Evolutionary conservation across 495 filamentous ascomycete species (phyloP), one percentile per base, ranked within the genome.

Genomic region (Penicillium coffeae): DNA sequence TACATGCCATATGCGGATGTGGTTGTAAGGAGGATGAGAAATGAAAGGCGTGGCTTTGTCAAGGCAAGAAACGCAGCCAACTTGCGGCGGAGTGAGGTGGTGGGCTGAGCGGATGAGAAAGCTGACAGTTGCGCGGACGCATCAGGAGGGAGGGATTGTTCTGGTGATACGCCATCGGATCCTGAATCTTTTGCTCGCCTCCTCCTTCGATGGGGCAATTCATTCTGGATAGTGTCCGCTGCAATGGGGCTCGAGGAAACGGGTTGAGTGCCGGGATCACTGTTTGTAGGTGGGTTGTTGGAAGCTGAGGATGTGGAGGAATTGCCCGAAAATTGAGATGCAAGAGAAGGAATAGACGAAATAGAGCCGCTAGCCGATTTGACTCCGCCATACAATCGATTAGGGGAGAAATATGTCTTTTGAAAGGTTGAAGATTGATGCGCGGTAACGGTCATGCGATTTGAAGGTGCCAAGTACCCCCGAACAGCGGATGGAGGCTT

Each of bases 1-100:
- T 94, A 97, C 51, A 97, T 80, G 6, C 88, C 87, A 68, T 98
- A 98, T 21, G 93, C 84, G 2, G 90, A 84, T 48, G 90, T 95
- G 9, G 94, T 90, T 0, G 90, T 89, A 40, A 97, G 83, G 25
- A 96, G 84, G 48, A 98, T 86, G 19, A 98, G 77, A 48, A 96
- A 85, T 12, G 90, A 92, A 35, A 98, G 82, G 36, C 94, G 89
- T 4, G 93, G 93, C 69, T 98, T 98, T 19, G 89, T 86, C 56
- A 98, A 85, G 7, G 93, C 88, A 55, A 98, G 85, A 60, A 87
- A 89, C 30, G 89, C 83, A n/a, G 90, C 87, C 42, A 93, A 54
- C 33, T 80, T 77, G 49, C 90, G 87, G 38, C 86, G 82, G 42
- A 94, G 47, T 36, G 92, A 94, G 38, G 78, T 66, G 2, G 83